Percentiles rank a stretch among this genome's conserved stretches.
phyloP scores from a whole-genome alignment of 345 rosid genomes.

The Hibiscus mutabilis region DNA sequence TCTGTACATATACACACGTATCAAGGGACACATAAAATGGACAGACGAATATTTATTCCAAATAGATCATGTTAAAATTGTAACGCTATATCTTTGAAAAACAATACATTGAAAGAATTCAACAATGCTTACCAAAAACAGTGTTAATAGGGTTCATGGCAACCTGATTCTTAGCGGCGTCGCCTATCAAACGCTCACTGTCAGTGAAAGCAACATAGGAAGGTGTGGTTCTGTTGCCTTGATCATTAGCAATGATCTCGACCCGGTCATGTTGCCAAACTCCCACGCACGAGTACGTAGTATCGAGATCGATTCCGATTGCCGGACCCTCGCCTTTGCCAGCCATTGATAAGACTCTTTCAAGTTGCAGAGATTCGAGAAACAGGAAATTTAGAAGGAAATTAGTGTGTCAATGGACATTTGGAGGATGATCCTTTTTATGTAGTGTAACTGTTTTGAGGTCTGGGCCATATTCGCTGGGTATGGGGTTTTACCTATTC shows the following conservation, averaged over 20 bases:
- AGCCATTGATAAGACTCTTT: background rate
- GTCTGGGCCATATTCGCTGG: background rate
- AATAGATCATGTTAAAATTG: too few species aligned
- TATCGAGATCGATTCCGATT: conserved; percentile 32
- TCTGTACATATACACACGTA: conserved; percentile 10
- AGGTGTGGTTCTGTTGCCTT: conserved; percentile 32
- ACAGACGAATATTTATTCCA: too few species aligned
- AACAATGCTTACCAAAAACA: conserved; percentile 25
- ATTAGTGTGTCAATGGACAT: background rate
- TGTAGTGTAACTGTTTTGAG: background rate
- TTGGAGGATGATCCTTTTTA: background rate
- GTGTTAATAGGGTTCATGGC: conserved; percentile 40
- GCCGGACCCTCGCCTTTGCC: conserved; percentile 5
- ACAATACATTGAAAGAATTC: background rate
- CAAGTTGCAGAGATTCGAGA: background rate
- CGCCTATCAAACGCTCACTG: conserved; percentile 21
- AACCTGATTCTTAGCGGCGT: conserved; percentile 32
- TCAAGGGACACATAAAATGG: too few species aligned
- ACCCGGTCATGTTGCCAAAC: conserved; percentile 35
- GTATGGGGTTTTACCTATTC: background rate
- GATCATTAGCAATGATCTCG: conserved; percentile 35
- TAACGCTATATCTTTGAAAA: too few species aligned
- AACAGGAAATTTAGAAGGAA: background rate
- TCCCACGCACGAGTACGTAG: conserved; percentile 31
- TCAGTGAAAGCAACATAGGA: conserved; percentile 35